Evolutionary conservation across 2,329 filamentous ascomycete genomes (phyloP), one percentile per base, ranked within the genome.

Genomic region (Incumbomyces lentus): DNA sequence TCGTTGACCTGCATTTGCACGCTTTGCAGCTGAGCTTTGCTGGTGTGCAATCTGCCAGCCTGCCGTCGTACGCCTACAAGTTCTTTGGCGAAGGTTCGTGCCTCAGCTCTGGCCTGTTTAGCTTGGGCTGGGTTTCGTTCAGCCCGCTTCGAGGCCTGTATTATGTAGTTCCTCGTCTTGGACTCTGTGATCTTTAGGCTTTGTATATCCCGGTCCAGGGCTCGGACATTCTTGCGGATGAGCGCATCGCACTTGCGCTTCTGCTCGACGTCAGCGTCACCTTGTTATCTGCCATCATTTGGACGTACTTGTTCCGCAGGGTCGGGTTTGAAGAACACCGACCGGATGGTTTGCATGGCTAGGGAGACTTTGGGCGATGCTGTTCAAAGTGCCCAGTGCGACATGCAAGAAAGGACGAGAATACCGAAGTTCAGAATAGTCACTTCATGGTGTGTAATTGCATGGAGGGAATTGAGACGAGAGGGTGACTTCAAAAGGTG

Each of bases 1-100:
- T 96, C 90, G 60, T 89, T 87, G 60, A 98, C 90, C 68, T 96
- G 92, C 88, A 96, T 94, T 66, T 90, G 83, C 36, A 98, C 90
- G 55, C 84, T 90, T 62, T 82, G 81, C 40, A 98, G 77, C 68
- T 96, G 92, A 1, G 92, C 92, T 63, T 93, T 93, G 58, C 82
- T 84, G 0, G 90, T 96, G 14, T 83, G 74, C 33, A 96, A 75
- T 3, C 92, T 80, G 26, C 74, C 69, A 14, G 75, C 76, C 52
- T 88, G 81, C 62, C 83, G 86, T 54, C 92, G 84, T 49, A 86
- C 78, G 44, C 85, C 81, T 52, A 96, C 79, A 41, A 96, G 76
- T 66, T 95, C 90, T 55, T 81, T 77, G 18, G 92, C 92, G 64
- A 95, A 95, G 53, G 83, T 82, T 55, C 92, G 86, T 34, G 85